Evolutionary conservation across 129 eudicot genomes (phyloP).

Genomic region (Silybum marianum): DNA sequence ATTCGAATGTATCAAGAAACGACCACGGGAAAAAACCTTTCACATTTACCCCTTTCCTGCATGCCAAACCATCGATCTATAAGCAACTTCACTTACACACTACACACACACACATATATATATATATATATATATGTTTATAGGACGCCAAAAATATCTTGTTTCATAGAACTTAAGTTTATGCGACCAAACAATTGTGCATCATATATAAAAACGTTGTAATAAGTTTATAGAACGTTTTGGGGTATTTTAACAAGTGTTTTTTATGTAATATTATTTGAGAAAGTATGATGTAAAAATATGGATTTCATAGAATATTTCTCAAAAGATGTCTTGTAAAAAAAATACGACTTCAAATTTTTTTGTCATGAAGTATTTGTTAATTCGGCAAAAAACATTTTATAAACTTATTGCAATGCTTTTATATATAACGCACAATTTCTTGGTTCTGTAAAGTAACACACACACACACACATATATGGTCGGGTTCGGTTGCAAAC

Average conservation of each 20-base stretch:
- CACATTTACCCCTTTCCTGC: constrained; percentile 39
- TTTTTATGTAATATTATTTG: too few species aligned
- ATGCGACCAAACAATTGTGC: not conserved
- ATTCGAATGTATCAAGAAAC: constrained; percentile 46
- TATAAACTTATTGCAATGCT: not conserved
- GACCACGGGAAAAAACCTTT: constrained; percentile 42
- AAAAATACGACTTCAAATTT: too few species aligned
- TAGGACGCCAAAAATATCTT: not conserved
- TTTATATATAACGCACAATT: not conserved
- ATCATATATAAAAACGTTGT: not conserved
- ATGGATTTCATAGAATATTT: too few species aligned
- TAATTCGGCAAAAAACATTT: too few species aligned
- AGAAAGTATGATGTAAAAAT: too few species aligned
- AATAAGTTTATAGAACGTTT: not conserved
- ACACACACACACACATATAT: too few species aligned
- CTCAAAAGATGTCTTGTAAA: not conserved
- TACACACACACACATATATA: not conserved
- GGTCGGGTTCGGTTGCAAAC: too few species aligned
- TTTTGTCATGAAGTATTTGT: not conserved
- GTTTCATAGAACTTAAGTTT: not conserved
- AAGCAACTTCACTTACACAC: not conserved
- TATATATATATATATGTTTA: too few species aligned
- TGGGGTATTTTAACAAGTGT: not conserved
- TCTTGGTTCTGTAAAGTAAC: not conserved
- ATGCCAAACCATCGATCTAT: not conserved